Evolutionary conservation across 306 rosid species (phyloP), one percentile per base, ranked within the genome.

Genomic region (Acacia crassicarpa): DNA sequence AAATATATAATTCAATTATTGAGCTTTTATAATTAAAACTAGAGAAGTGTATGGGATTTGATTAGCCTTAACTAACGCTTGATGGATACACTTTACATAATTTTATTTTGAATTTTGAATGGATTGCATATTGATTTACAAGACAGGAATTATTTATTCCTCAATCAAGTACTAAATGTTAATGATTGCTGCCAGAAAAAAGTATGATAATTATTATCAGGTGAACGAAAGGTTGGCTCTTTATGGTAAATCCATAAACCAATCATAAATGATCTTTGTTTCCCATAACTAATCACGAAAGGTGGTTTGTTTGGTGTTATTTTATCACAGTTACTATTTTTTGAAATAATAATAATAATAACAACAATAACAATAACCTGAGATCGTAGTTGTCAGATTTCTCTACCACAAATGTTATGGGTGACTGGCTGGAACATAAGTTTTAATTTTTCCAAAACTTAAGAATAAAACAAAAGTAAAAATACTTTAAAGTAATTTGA

Each of bases 141-240:
- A 58, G 25, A 35, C 43, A 35, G 46, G 19, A 74, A 33, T 74
- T 32, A 61, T 54, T 54, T 22, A 54, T 13, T 75, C 13, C 40
- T 65, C 13, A 56, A 48, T 22, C 32, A 58, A 58, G 13, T 35
- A 4, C 62, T 56, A 16, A 56, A 56, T 54, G 13, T 22, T 22
- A 35, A 53, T 75, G n/a, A 75, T 75, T 75, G 53, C 54, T 56
- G 27, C 48, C 48, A 13, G n/a, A n/a, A 58, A 75, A 38, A 40
- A 58, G 23, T 3, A 11, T 58, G 35, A 30, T 49, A 33, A 73
- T 73, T 70, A 70, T 70, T 23, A 67, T 35, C 49, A 35, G 46
- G 51, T 22, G 33, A 69, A 74, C 9, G 32, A 53, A 33, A 74
- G 30, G 77, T 48, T 25, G 41, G 1, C 77, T 22, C 61, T 46